Percentiles rank a stretch among this genome's conserved stretches.
These are phyloP conservation scores for Geotrichum cucujoidarum DNA, from an alignment of 1,139 yeast species.

Conservation along the genomic window DNA sequence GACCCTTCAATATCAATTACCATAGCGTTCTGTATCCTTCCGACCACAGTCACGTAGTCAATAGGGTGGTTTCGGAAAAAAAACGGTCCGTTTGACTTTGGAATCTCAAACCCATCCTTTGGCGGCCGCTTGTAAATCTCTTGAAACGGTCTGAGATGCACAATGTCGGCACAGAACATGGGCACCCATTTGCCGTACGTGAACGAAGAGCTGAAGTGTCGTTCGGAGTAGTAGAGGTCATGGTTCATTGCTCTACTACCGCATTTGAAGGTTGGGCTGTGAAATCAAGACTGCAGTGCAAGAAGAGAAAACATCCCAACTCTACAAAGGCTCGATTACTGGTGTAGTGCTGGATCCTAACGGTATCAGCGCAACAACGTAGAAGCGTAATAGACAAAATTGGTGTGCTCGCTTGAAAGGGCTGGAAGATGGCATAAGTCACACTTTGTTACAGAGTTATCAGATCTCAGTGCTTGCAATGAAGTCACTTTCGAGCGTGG, in stretches of 20 bases:
- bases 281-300: too few species aligned
- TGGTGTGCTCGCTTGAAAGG: too few species aligned
- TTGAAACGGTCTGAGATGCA: constrained; percentile 17
- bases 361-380: too few species aligned
- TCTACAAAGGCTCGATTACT: too few species aligned
- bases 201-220: constrained; percentile 19
- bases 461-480: too few species aligned
- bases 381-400: too few species aligned
- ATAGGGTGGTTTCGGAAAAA: constrained; percentile 32
- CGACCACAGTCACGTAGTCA: constrained; percentile 27
- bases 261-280: too few species aligned
- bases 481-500: too few species aligned
- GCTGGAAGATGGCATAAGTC: too few species aligned
- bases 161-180: constrained; percentile 23
- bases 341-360: too few species aligned
- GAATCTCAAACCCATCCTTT: constrained; percentile 9
- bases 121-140: constrained; percentile 18
- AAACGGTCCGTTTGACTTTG: constrained; percentile 22
- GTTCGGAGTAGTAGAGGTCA: constrained; percentile 20
- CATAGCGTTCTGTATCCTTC: constrained; percentile 20
- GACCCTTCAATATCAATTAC: constrained; percentile 15
- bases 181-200: constrained; percentile 29
- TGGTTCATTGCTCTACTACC: constrained; percentile 4
- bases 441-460: too few species aligned
- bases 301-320: too few species aligned